phyloP scores from a whole-genome alignment of 139 green algal species.

The Microglena sp. region DNA sequence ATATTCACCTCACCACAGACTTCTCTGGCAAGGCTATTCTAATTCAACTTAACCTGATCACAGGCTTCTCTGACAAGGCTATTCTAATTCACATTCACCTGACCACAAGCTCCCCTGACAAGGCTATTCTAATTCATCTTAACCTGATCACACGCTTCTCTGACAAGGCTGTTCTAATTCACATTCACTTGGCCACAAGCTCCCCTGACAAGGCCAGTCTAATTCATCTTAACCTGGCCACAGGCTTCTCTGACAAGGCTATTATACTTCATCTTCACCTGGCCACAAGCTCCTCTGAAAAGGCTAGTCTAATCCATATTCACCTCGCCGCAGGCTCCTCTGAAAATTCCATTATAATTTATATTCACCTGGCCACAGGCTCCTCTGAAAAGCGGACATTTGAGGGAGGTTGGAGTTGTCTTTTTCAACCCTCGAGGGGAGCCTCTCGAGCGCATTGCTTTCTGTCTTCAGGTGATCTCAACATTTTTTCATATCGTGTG shows the following conservation, averaged over 20 bases:
- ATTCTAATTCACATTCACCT: no score
- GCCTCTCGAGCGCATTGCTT: slow-evolving; percentile 22
- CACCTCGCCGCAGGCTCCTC: not conserved
- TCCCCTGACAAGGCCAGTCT: no score
- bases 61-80: no score
- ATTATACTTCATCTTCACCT: not conserved
- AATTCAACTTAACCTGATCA: no score
- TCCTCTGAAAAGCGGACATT: slow-evolving; percentile 26
- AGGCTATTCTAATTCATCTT: no score
- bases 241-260: no score
- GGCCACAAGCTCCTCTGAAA: slow-evolving; percentile 27
- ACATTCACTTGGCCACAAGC: no score
- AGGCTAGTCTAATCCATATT: not conserved
- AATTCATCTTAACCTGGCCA: not conserved
- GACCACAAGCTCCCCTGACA: no score
- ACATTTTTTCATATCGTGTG: not conserved
- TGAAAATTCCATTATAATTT: not conserved
- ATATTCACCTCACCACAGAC: no score
- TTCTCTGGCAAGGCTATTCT: no score
- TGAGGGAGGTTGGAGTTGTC: slow-evolving; percentile 48
- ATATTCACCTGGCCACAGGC: slow-evolving; percentile 10
- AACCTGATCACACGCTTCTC: no score
- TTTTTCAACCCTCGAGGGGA: slow-evolving; percentile 15
- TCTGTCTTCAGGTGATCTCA: slow-evolving; percentile 22
- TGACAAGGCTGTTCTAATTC: no score